Evolutionary conservation across 305 asterid genomes (phyloP).

Genomic region (Fraxinus angustifolia): DNA sequence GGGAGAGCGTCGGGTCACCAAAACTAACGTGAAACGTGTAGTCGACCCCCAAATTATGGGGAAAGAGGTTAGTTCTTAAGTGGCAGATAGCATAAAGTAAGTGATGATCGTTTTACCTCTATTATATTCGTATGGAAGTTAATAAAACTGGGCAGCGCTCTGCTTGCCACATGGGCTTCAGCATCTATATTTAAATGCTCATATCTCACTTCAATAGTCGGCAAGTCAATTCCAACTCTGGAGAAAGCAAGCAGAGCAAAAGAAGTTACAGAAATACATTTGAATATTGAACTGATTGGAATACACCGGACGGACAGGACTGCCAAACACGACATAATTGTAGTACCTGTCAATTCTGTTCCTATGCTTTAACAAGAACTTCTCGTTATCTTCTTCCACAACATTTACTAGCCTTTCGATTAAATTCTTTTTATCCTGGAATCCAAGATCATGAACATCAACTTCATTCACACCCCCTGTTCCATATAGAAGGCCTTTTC

Average conservation of each 20-base stretch:
- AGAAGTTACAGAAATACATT: conserved; percentile 13
- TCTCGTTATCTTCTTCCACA: conserved; percentile 64
- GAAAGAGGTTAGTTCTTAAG: not conserved
- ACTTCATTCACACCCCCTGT: conserved; percentile 46
- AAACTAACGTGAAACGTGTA: not conserved
- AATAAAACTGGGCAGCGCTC: conserved; percentile 54
- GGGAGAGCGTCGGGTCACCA: not conserved
- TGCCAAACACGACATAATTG: not conserved
- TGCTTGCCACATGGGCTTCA: conserved; percentile 47
- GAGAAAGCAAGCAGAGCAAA: not conserved
- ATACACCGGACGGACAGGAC: not conserved
- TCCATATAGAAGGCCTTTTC: conserved; percentile 62
- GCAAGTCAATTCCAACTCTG: conserved; percentile 82
- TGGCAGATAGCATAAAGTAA: not conserved
- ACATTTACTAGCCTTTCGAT: conserved; percentile 44
- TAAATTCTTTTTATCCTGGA: conserved; percentile 44
- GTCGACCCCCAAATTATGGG: not conserved
- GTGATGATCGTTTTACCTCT: conserved; percentile 37
- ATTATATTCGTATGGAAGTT: conserved; percentile 40
- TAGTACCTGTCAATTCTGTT: conserved; percentile 63
- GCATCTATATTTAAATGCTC: conserved; percentile 63
- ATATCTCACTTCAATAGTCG: conserved; percentile 70
- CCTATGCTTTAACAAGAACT: conserved; percentile 60
- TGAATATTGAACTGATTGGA: not conserved
- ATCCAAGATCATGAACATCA: conserved; percentile 47